Evolutionary conservation across 129 eudicot genomes (phyloP).

Genomic region (Helichrysum umbraculigerum): DNA sequence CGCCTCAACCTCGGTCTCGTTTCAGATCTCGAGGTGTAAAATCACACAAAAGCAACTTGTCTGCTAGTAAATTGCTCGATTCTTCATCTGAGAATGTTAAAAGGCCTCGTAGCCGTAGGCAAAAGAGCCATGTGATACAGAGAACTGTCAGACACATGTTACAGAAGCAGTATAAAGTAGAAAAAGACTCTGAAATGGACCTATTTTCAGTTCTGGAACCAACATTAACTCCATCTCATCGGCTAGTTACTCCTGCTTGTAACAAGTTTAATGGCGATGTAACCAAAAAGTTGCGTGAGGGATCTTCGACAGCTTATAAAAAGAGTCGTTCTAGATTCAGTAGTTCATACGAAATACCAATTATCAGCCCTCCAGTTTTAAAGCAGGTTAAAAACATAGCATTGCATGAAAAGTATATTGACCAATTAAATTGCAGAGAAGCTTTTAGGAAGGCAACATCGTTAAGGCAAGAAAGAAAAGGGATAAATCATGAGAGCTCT

Average conservation of each 20-base stretch:
- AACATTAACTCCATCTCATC: neutral
- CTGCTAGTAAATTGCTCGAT: slow-evolving; percentile 51
- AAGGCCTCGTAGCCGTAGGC: slow-evolving; percentile 22
- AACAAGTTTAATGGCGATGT: neutral
- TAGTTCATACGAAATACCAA: slow-evolving; percentile 24
- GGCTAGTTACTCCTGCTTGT: slow-evolving; percentile 8
- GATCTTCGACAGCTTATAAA: slow-evolving; percentile 44
- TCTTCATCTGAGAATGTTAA: slow-evolving; percentile 1
- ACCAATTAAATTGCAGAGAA: slow-evolving; percentile 63
- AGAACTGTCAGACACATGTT: slow-evolving; percentile 55
- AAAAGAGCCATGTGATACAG: slow-evolving; percentile 40
- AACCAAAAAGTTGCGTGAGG: neutral
- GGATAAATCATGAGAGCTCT: slow-evolving; percentile 7
- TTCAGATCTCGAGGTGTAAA: slow-evolving; percentile 38
- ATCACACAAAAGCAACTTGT: slow-evolving; percentile 36
- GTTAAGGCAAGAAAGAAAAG: slow-evolving; percentile 31
- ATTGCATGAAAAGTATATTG: slow-evolving; percentile 74
- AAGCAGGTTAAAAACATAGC: slow-evolving; percentile 69
- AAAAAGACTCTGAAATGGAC: slow-evolving; percentile 47
- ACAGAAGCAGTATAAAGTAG: slow-evolving; percentile 45
- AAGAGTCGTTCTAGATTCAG: slow-evolving; percentile 44
- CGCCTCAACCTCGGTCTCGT: slow-evolving; percentile 46
- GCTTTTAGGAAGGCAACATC: slow-evolving; percentile 56
- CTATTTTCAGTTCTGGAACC: slow-evolving; percentile 62
- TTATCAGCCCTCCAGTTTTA: slow-evolving; percentile 69